phyloP scores from a whole-genome alignment of 1,284 basidiomycete genomes.

The Leccinum glutinopallens region DNA sequence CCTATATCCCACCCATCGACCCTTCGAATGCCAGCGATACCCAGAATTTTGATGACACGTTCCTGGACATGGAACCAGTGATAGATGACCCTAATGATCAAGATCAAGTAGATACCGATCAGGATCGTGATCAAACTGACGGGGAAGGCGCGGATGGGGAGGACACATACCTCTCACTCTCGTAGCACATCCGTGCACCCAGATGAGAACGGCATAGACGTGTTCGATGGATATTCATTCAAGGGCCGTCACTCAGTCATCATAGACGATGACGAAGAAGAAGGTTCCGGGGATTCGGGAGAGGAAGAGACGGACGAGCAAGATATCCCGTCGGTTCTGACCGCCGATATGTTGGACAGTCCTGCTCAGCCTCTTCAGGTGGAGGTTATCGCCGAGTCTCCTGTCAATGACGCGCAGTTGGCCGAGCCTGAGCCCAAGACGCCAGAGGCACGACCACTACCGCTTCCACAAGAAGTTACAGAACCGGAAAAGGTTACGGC shows the following conservation, averaged over 20 bases:
- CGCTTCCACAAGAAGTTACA: constrained; percentile 41
- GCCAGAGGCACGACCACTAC: constrained; percentile 62
- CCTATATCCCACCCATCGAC: constrained; percentile 96
- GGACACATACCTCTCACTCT: constrained; percentile 67
- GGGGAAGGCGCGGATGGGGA: constrained; percentile 75
- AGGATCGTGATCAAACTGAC: constrained; percentile 61
- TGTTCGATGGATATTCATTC: constrained; percentile 89
- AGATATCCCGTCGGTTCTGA: constrained; percentile 31
- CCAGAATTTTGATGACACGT: constrained; percentile 97
- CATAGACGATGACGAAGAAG: constrained; percentile 61
- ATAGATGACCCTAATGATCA: constrained; percentile 71
- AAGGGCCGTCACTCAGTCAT: constrained; percentile 81
- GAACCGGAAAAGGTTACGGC: constrained; percentile 20
- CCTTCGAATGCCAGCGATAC: constrained; percentile 93
- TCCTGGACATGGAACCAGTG: constrained; percentile 91
- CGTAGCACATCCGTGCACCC: constrained; percentile 60
- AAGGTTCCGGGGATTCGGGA: constrained; percentile 48
- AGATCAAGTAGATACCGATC: constrained; percentile 65
- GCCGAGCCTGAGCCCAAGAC: constrained; percentile 66
- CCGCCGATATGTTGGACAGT: constrained; percentile 25
- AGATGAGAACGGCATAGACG: constrained; percentile 21
- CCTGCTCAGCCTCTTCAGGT: constrained; percentile 25
- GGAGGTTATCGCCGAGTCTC: constrained; percentile 34
- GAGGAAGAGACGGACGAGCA: constrained; percentile 43
- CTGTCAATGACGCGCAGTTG: constrained; percentile 32